These are phyloP conservation scores for Sistotremastrum niveocremeum DNA, from an alignment of 768 basidiomycete genomes.

Conservation along the genomic window DNA sequence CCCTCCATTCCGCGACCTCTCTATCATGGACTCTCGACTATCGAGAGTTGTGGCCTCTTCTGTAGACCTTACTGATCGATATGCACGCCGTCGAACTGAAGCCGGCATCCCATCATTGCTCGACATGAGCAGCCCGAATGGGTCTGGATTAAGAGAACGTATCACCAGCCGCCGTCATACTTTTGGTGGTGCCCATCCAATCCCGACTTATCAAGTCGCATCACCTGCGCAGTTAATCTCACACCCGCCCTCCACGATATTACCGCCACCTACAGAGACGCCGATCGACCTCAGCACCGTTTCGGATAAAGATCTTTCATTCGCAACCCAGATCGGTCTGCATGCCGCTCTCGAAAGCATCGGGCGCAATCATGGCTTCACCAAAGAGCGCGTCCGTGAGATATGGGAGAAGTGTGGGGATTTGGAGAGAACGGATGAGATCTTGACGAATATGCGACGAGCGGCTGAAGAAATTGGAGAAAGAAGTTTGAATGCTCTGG, in stretches of 20 bases:
- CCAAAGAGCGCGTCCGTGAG: slow-evolving; percentile 24
- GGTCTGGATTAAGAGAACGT: no score
- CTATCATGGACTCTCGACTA: no score
- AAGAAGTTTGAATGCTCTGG: slow-evolving; percentile 2
- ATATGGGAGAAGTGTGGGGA: slow-evolving; percentile 22
- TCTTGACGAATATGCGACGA: slow-evolving; percentile 25
- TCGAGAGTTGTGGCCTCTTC: no score
- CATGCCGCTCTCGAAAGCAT: slow-evolving; percentile 23
- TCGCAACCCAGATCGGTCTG: slow-evolving; percentile 17
- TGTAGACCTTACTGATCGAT: no score
- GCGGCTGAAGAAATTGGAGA: slow-evolving; percentile 17
- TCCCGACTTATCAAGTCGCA: not conserved
- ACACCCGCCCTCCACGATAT: not conserved
- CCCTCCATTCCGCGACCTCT: no score
- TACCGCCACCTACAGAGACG: slow-evolving; percentile 1
- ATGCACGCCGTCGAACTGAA: no score
- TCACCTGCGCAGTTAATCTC: not conserved
- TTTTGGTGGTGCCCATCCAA: not conserved
- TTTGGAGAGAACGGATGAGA: slow-evolving; percentile 25
- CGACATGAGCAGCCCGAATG: no score
- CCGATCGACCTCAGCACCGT: not conserved
- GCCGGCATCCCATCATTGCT: no score
- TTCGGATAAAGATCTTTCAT: slow-evolving; percentile 2
- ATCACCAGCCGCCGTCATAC: not conserved
- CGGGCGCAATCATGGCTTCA: slow-evolving; percentile 32